These are phyloP conservation scores for Cyclotella baltica DNA, from an alignment of 108 stramenopile species.

Conservation along the genomic window DNA sequence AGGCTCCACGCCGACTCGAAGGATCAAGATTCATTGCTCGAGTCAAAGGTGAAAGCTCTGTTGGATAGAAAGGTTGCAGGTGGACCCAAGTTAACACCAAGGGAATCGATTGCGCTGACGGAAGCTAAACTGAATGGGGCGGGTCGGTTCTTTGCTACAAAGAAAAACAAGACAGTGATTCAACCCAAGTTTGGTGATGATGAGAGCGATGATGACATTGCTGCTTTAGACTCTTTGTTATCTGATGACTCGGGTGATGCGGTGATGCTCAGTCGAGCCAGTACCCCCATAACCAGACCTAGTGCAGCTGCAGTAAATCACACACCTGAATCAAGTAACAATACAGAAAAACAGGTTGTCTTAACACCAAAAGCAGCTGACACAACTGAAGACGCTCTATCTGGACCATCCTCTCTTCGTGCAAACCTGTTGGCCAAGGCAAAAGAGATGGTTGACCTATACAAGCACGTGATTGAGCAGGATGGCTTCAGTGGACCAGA, in stretches of 20 bases:
- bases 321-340: too few relatives aligned
- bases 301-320: too few relatives aligned
- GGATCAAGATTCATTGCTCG: neutral
- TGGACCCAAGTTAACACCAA: neutral
- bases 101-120: neutral
- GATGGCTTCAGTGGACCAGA: slow-evolving; percentile 8
- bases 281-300: too few relatives aligned
- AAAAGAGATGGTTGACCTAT: neutral
- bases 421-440: neutral
- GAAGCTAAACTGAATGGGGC: neutral
- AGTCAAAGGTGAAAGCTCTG: neutral
- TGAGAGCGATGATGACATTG: neutral
- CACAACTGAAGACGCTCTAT: neutral
- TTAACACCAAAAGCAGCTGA: neutral
- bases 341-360: too few relatives aligned
- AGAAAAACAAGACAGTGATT: too few relatives aligned
- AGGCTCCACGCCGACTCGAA: neutral
- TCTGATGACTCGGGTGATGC: slow-evolving; percentile 2
- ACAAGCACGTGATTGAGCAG: neutral
- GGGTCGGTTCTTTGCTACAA: too few relatives aligned
- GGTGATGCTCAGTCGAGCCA: neutral
- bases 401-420: neutral
- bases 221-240: neutral
- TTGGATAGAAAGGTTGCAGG: neutral
- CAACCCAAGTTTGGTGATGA: neutral